These are phyloP conservation scores for Mimosa bimucronata DNA, from an alignment of 306 rosid genomes.

Conservation along the genomic window DNA sequence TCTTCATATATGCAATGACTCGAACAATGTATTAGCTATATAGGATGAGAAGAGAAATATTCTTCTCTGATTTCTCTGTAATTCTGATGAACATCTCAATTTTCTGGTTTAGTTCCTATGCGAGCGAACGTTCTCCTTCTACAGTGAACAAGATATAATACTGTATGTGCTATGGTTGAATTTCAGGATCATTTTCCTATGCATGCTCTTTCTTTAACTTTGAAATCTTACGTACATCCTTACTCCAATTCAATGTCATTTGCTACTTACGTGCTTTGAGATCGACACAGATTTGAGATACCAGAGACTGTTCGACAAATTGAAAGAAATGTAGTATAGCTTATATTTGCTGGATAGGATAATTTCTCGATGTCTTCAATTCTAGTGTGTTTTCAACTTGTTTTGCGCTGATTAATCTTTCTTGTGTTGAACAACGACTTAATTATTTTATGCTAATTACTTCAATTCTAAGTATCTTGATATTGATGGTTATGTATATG, in stretches of 20 bases:
- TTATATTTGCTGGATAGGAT: too few relatives aligned
- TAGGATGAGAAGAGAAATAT: background rate
- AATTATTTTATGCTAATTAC: too few relatives aligned
- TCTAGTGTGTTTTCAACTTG: background rate
- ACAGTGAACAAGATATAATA: background rate
- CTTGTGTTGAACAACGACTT: background rate
- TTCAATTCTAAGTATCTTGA: background rate
- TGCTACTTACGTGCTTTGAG: too few relatives aligned
- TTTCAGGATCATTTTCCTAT: background rate
- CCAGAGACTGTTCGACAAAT: too few relatives aligned
- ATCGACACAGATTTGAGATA: too few relatives aligned
- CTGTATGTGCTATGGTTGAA: background rate
- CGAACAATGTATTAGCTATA: too few relatives aligned
- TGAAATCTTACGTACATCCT: background rate
- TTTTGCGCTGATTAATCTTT: background rate
- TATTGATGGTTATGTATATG: too few relatives aligned
- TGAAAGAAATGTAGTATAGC: too few relatives aligned
- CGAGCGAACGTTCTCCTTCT: background rate
- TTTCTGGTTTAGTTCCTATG: background rate
- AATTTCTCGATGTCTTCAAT: too few relatives aligned
- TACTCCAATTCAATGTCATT: background rate
- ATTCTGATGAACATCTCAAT: background rate
- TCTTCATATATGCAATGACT: too few relatives aligned
- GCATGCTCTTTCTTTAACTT: background rate
- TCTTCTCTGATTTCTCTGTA: background rate